These are phyloP conservation scores for Priceomyces melissophilus DNA, from an alignment of 805 yeast genomes.

Conservation along the genomic window DNA sequence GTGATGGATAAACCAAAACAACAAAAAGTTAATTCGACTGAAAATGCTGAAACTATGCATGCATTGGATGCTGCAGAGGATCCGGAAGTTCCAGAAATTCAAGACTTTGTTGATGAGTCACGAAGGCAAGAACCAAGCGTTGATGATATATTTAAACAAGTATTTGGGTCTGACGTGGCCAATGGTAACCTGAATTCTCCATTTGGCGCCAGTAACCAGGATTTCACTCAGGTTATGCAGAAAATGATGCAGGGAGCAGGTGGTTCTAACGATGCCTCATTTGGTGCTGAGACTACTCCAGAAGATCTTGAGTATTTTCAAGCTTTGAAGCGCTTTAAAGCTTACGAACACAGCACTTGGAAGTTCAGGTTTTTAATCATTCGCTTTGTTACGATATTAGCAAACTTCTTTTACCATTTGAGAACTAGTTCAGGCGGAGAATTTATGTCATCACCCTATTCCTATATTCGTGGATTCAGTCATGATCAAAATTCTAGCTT, in stretches of 20 bases:
- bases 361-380: slow-evolving; percentile 30
- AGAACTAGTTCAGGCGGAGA: slow-evolving; percentile 11
- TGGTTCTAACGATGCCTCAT: slow-evolving; percentile 6
- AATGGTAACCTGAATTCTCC: slow-evolving; percentile 11
- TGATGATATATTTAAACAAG: slow-evolving; percentile 31
- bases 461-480: slow-evolving; percentile 20
- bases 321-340: slow-evolving; percentile 26
- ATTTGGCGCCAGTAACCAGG: slow-evolving; percentile 9
- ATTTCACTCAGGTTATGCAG: slow-evolving; percentile 28
- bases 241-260: slow-evolving; percentile 15
- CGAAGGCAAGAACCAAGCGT: slow-evolving; percentile 18
- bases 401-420: slow-evolving; percentile 36
- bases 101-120: neutral
- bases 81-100: slow-evolving; percentile 40
- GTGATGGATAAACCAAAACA: slow-evolving; percentile 17
- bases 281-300: slow-evolving; percentile 5
- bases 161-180: slow-evolving; percentile 19
- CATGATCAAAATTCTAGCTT: slow-evolving; percentile 15
- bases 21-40: slow-evolving; percentile 1
- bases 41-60: neutral
- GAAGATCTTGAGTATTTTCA: slow-evolving; percentile 25
- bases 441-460: slow-evolving; percentile 25
- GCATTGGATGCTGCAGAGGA: slow-evolving; percentile 24
- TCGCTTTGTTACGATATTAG: slow-evolving; percentile 22
- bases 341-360: slow-evolving; percentile 30